These are phyloP conservation scores for Mycosphaerella arachidis DNA, from an alignment of 2,329 filamentous ascomycete species.

Conservation along the genomic window DNA sequence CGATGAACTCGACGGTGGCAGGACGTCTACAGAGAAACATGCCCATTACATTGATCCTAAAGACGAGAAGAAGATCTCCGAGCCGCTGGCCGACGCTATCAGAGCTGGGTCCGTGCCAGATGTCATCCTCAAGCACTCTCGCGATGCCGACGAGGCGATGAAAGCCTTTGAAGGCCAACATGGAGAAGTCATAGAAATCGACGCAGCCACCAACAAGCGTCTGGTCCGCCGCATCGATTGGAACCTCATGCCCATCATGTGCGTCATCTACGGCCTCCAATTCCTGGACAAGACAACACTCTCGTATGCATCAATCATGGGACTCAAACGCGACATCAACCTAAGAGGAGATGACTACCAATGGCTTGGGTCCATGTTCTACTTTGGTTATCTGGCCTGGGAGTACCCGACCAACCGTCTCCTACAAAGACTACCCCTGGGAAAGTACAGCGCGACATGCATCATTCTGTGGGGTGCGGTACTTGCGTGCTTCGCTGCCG, in stretches of 20 bases:
- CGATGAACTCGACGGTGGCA: not conserved
- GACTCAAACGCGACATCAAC: constrained; percentile 43
- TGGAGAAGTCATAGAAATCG: constrained; percentile 51
- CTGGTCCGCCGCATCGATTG: constrained; percentile 59
- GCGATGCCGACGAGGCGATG: constrained; percentile 59
- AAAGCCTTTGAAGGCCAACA: constrained; percentile 50
- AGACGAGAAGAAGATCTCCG: constrained; percentile 24
- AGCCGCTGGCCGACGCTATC: constrained; percentile 25
- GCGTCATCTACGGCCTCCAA: constrained; percentile 55
- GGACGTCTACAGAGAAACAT: not conserved
- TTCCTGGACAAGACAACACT: constrained; percentile 58
- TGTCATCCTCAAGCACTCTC: constrained; percentile 48
- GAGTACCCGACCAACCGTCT: constrained; percentile 64
- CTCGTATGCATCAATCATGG: constrained; percentile 50
- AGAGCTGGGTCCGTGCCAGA: constrained; percentile 27
- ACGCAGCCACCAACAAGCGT: constrained; percentile 54
- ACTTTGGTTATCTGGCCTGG: constrained; percentile 52
- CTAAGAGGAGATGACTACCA: constrained; percentile 50
- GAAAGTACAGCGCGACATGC: constrained; percentile 62
- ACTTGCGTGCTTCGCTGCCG: constrained; percentile 59
- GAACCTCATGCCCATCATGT: constrained; percentile 58
- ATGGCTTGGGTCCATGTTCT: constrained; percentile 46
- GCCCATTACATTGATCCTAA: constrained; percentile 18
- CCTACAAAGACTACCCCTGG: constrained; percentile 60
- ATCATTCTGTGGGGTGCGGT: constrained; percentile 61